These are phyloP conservation scores for Aureobasidium melanogenum DNA, from an alignment of 2,329 filamentous ascomycete species.

Conservation along the genomic window DNA sequence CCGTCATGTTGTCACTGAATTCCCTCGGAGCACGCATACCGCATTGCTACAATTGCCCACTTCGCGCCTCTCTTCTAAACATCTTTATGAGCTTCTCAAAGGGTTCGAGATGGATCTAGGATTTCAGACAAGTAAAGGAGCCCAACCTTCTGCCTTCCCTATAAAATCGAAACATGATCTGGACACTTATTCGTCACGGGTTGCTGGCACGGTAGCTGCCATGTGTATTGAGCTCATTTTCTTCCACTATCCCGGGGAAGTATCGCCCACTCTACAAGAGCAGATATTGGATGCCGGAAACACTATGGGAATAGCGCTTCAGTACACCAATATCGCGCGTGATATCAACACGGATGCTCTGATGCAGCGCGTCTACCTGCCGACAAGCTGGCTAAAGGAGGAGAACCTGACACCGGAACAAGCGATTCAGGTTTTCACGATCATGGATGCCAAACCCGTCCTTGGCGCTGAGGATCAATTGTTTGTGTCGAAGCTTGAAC, in stretches of 20 bases:
- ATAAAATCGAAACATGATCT: constrained; percentile 53
- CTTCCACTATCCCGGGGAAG: constrained; percentile 39
- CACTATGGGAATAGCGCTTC: constrained; percentile 64
- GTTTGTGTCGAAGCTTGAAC: constrained; percentile 37
- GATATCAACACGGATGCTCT: constrained; percentile 61
- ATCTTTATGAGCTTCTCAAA: constrained; percentile 55
- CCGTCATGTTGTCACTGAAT: constrained; percentile 38
- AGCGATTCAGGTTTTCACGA: constrained; percentile 37
- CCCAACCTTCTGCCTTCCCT: constrained; percentile 34
- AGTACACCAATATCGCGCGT: constrained; percentile 68
- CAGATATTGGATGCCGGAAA: constrained; percentile 48
- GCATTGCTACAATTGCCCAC: constrained; percentile 53
- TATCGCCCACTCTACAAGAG: constrained; percentile 25
- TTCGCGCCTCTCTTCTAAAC: constrained; percentile 46
- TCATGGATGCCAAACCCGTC: constrained; percentile 2
- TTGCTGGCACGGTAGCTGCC: constrained; percentile 64
- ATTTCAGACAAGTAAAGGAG: constrained; percentile 33
- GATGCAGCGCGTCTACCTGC: constrained; percentile 60
- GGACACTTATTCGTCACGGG: constrained; percentile 54
- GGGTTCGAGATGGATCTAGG: constrained; percentile 61
- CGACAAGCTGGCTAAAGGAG: constrained; percentile 53
- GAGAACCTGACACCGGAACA: constrained; percentile 45
- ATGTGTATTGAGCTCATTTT: constrained; percentile 60
- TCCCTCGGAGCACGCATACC: constrained; percentile 44
- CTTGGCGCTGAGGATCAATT: constrained; percentile 30